Base-by-base conservation (phyloP, 176 grass and related monocot species). In the Cymbopogon citratus region DNA sequence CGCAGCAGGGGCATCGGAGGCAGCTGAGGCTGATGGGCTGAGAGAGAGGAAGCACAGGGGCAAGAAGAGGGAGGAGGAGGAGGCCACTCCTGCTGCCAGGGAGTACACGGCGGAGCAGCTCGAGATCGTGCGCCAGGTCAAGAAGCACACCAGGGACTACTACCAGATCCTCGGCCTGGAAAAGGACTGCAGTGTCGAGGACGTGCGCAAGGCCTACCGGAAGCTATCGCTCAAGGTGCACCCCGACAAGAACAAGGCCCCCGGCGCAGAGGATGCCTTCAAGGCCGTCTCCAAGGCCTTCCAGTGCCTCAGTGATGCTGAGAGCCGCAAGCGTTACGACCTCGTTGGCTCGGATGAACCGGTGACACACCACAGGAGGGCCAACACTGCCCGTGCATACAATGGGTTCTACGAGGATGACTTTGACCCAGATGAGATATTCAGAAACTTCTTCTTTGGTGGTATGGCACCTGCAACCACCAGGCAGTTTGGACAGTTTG, bases 201-300 rank as follows among this genome's bases (percentile, higher is more conserved):
- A 99, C 14, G 93, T 99, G 76, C 91, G 93, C 68, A 99, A 93
- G 85, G 93, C 93, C 48, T 99, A 99, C 59, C 91, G 96, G 46
- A 99, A 99, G 85, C 85, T 99, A 33, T 99, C 96, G 2, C 85
- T 99, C 49, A 99, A 99, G 87, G 96, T 99, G 69, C 96, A 99
- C 74, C 96, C 96, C 0, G 96, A 99, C 69, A 99, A 99, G 74
- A 99, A 99, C 83, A 91, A 99, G 39, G 96, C 91, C 1, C 96
- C 93, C 0, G 97, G 97, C 0, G 89, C 97, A 0, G 97, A 99
- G 89, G 97, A 99, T 6, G 97, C 97, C 21, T 99, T 99, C 78
- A 99, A 99, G 87, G 86, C 89, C 0, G 93, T 99, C 35, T 99
- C 92, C 11, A 99, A 93, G 77, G 96, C 96, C 51, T 99, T 99